Conservation (phyloP, 2,329 filamentous ascomycete species). For the Pseudogymnoascus sp. region DNA sequence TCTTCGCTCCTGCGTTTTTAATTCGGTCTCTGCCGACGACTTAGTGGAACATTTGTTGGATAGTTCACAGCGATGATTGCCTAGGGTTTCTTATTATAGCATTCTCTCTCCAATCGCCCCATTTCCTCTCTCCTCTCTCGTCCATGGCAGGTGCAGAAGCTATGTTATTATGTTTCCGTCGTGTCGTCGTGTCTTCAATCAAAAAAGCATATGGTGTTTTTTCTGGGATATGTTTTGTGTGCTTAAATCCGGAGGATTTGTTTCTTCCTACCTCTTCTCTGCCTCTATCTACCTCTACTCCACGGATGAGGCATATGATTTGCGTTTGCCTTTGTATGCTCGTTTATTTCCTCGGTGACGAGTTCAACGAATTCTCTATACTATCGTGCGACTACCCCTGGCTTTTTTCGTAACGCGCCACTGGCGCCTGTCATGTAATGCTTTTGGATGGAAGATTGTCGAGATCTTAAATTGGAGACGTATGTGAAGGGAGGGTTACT, state of each 20-base stretch:
- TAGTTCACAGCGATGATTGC: slow-evolving; percentile 12
- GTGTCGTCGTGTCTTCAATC: background rate
- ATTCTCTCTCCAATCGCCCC: background rate
- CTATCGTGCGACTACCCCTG: slow-evolving; percentile 19
- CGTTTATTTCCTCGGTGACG: slow-evolving; percentile 15
- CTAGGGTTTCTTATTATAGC: slow-evolving; percentile 10
- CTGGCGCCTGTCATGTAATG: slow-evolving; percentile 9
- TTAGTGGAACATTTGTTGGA: slow-evolving; percentile 13
- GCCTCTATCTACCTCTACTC: background rate
- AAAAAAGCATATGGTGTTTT: background rate
- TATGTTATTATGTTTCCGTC: background rate
- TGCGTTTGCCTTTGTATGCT: slow-evolving; percentile 13
- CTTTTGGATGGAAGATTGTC: slow-evolving; percentile 1
- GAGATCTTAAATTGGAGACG: background rate
- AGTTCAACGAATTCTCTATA: slow-evolving; percentile 17
- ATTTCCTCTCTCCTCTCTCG: background rate
- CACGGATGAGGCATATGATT: background rate
- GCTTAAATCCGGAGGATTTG: background rate
- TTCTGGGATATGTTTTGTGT: slow-evolving; percentile 4
- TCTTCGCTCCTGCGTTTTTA: background rate
- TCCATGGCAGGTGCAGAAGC: background rate
- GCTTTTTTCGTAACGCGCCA: slow-evolving; percentile 14
- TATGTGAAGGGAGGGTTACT: background rate
- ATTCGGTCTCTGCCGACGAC: background rate
- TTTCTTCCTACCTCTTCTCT: background rate